Evolutionary conservation across 2,329 filamentous ascomycete genomes (phyloP), one percentile per base, ranked within the genome.

Genomic region (Aquanectria penicillioides): DNA sequence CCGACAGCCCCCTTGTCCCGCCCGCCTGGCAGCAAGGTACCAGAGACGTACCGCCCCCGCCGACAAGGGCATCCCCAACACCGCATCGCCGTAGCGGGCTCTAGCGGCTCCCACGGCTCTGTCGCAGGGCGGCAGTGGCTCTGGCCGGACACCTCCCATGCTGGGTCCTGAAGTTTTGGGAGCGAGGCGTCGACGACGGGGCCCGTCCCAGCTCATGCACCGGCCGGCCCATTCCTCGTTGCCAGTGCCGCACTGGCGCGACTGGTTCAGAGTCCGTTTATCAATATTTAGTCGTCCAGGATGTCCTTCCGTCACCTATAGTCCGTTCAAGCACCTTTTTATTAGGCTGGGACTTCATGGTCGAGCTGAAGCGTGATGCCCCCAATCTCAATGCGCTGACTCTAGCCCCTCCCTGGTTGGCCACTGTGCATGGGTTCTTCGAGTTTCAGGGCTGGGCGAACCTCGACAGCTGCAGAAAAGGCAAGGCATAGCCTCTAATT

Each of bases 171-270:
- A 36, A 33, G 18, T 44, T 23, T 13, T 26, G 31, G n/a, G 57
- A 40, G 33, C 49, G 50, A 63, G 59, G 49, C 37, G 49, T 36
- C 28, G 4, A 20, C 7, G 23, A 26, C 37, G 25, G 17, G 10
- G 38, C n/a, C n/a, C n/a, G 49, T 48, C 62, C 62, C 62, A 60
- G 53, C 54, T 64, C 65, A 66, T 38, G 29, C 46, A 34, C 44
- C 20, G 46, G 43, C 61, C 65, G 65, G 63, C 65, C 65, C 65
- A 63, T 68, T 61, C 65, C 63, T 67, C 58, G 61, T 57, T 46
- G 52, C 58, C 59, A 64, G 57, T 54, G 34, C 52, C 49, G 47
- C 37, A 40, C 43, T 33, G 46, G 52, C 40, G 49, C 26, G 33
- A 18, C 26, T 52, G 57, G 22, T 31, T n/a, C n/a, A n/a, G n/a